These are phyloP conservation scores for Fomitopsis pulvina DNA, from an alignment of 768 basidiomycete genomes.

Conservation along the genomic window DNA sequence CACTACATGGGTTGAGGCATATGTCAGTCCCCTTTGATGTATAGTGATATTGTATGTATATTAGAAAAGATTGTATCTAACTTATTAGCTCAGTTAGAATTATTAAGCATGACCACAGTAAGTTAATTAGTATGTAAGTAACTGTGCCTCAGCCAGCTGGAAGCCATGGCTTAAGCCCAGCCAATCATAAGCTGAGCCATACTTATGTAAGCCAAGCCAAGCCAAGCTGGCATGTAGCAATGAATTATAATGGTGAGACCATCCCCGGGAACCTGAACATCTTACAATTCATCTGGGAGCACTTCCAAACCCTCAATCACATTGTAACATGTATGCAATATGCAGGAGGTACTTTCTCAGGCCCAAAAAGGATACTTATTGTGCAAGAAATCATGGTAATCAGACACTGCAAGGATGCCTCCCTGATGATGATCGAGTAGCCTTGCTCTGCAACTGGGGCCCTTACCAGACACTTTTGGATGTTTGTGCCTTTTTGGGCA, in stretches of 20 bases:
- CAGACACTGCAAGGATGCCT: slow-evolving; percentile 29
- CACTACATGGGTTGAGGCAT: too few relatives aligned
- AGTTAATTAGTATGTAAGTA: too few relatives aligned
- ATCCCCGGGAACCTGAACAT: slow-evolving; percentile 32
- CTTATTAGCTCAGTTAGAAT: too few relatives aligned
- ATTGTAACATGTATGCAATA: slow-evolving; percentile 32
- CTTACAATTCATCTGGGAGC: slow-evolving; percentile 33
- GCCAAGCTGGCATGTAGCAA: too few relatives aligned
- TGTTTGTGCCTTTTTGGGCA: slow-evolving; percentile 22
- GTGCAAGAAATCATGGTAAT: slow-evolving; percentile 23
- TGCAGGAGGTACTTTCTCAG: slow-evolving; percentile 30
- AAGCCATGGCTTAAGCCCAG: too few relatives aligned
- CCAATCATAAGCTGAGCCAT: too few relatives aligned
- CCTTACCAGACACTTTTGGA: slow-evolving; percentile 14
- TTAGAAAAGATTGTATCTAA: too few relatives aligned
- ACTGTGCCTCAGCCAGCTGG: too few relatives aligned
- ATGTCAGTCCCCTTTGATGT: too few relatives aligned
- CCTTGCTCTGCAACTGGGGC: slow-evolving; percentile 17
- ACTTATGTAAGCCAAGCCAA: too few relatives aligned
- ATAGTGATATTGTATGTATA: too few relatives aligned
- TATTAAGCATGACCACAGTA: too few relatives aligned
- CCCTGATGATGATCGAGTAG: slow-evolving; percentile 20
- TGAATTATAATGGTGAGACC: slow-evolving; percentile 28
- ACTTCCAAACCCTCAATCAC: slow-evolving; percentile 28
- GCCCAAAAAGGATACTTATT: slow-evolving; percentile 28